phyloP scores from a whole-genome alignment of 129 eudicot species.

The Tagetes erecta region DNA sequence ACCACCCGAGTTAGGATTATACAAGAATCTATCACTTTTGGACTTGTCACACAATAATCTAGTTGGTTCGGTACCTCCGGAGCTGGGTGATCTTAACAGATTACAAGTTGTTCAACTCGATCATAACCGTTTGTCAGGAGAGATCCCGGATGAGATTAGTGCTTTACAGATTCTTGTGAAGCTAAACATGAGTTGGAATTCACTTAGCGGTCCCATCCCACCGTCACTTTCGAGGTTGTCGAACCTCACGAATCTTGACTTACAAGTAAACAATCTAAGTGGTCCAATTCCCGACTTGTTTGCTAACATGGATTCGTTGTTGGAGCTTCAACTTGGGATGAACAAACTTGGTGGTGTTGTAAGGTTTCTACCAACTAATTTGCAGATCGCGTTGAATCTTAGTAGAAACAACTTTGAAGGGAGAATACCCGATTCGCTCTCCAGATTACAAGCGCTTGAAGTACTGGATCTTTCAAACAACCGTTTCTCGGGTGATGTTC shows the following conservation, averaged over 20 bases:
- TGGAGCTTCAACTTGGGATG: conserved; percentile 78
- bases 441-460: conserved; percentile 43
- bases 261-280: conserved; percentile 51
- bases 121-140: conserved; percentile 53
- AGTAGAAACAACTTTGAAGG: conserved; percentile 68
- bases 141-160: conserved; percentile 52
- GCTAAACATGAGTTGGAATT: conserved; percentile 67
- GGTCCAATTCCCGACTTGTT: conserved; percentile 63
- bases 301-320: conserved; percentile 34
- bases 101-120: conserved; percentile 67
- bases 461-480: conserved; percentile 86
- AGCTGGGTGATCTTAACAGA: conserved; percentile 47
- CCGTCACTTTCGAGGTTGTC: conserved; percentile 47
- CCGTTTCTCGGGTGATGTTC: conserved; percentile 56
- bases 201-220: conserved; percentile 63
- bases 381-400: conserved; percentile 74
- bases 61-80: conserved; percentile 47
- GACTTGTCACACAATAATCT: conserved; percentile 58
- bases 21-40: conserved; percentile 50
- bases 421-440: conserved; percentile 42
- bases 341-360: conserved; percentile 61
- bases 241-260: conserved; percentile 50
- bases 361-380: conserved; percentile 43
- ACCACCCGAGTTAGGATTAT: conserved; percentile 56
- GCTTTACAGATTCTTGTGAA: conserved; percentile 37